Conservation (phyloP, 2,329 filamentous ascomycete species). For the Fusarium subglutinans region DNA sequence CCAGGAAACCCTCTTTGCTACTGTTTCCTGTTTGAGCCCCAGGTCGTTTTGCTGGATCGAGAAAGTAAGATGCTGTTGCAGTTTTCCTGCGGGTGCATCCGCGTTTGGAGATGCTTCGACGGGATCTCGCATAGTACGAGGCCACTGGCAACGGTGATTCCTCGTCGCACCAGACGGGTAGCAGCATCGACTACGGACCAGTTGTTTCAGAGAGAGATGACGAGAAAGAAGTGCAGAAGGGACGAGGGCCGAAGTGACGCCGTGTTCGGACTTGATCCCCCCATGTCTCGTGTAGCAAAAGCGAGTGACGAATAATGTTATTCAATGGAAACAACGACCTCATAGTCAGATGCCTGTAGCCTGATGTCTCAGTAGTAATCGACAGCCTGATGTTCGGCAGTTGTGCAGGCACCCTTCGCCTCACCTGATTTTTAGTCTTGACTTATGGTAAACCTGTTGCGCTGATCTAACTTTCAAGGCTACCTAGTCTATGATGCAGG, state of each 20-base stretch:
- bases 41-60: slow-evolving; percentile 15
- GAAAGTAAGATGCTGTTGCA: slow-evolving; percentile 17
- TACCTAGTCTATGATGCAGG: neutral
- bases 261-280: slow-evolving; percentile 30
- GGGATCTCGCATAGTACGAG: slow-evolving; percentile 37
- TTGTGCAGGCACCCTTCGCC: neutral
- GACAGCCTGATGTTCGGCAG: neutral
- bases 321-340: neutral
- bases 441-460: neutral
- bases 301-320: slow-evolving; percentile 19
- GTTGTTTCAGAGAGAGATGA: slow-evolving; percentile 6
- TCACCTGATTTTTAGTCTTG: neutral
- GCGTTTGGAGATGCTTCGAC: slow-evolving; percentile 32
- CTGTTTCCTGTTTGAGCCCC: neutral
- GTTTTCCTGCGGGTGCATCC: slow-evolving; percentile 23
- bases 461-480: neutral
- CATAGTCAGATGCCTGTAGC: neutral
- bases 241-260: slow-evolving; percentile 34
- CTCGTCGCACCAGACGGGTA: slow-evolving; percentile 15
- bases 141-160: slow-evolving; percentile 16
- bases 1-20: neutral
- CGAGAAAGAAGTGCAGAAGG: neutral
- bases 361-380: neutral
- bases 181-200: slow-evolving; percentile 19
- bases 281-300: slow-evolving; percentile 17